Percentiles rank a stretch among this genome's conserved stretches.
These are phyloP conservation scores for Fusarium ambrosium DNA, from an alignment of 2,329 filamentous ascomycete species.

Conservation along the genomic window DNA sequence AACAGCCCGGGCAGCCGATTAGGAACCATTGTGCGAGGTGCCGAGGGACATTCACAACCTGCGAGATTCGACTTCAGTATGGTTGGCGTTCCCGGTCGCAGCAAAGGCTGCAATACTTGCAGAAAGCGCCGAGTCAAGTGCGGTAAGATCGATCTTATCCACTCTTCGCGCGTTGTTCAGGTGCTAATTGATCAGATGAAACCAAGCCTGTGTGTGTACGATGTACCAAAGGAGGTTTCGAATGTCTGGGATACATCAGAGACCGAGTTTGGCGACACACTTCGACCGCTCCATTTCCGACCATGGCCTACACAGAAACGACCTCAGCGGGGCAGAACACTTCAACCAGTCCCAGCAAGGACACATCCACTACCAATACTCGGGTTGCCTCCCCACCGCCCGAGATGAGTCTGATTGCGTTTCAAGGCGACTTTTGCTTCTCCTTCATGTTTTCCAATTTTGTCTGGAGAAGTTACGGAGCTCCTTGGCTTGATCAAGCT, in stretches of 20 bases:
- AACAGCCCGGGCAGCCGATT: background rate
- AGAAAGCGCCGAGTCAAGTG: constrained; percentile 35
- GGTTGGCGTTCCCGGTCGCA: constrained; percentile 37
- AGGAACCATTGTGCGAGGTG: constrained; percentile 1
- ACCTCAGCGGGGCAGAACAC: background rate
- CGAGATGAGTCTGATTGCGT: constrained; percentile 33
- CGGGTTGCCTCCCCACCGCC: constrained; percentile 19
- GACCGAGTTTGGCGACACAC: background rate
- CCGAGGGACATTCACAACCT: background rate
- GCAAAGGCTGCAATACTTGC: constrained; percentile 41
- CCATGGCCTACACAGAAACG: background rate
- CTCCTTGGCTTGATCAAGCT: constrained; percentile 31
- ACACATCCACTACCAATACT: background rate
- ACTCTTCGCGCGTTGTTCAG: background rate
- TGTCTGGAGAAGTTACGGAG: constrained; percentile 35
- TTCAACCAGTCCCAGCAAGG: background rate
- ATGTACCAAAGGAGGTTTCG: background rate
- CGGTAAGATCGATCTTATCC: constrained; percentile 15
- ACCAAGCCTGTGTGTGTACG: background rate
- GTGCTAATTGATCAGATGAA: background rate
- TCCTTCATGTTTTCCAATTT: constrained; percentile 39
- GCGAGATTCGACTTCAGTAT: background rate
- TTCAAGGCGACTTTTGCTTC: constrained; percentile 37
- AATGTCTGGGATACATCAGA: background rate
- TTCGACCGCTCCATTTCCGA: background rate